Evolutionary conservation across 139 green algal genomes (phyloP), one percentile per base, ranked within the genome.

Genomic region (Ulvella scutata): DNA sequence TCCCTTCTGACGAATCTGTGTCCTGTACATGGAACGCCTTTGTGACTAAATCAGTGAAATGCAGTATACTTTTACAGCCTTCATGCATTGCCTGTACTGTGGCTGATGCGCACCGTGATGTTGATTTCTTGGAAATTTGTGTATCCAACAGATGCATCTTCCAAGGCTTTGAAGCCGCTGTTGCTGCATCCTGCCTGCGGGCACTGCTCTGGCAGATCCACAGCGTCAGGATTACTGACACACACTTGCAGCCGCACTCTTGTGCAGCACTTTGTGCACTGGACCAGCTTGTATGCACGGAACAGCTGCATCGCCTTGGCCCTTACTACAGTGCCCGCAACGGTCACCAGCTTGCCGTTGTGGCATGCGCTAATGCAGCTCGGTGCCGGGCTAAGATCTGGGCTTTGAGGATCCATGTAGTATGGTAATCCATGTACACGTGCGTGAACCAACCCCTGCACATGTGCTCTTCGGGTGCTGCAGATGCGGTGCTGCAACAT

Each of bases 131-230:
- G 88, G 74, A 82, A 83, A 61, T 88, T 83, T 3, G 78, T 85
- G 35, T 77, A 80, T 72, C 80, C 44, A 2, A 81, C 33, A 31
- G 67, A 33, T 21, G 38, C 78, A 3, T 77, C 79, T 21, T 74
- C 51, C 33, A 89, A 74, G 17, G 76, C 76, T 33, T 43, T 80
- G 51, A 95, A 96, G 35, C 81, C 87, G 43, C 28, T 85, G 35
- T 82, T 79, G 0, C 44, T 74, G 77, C 90, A 96, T 10, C n/a
- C 31, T 67, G 51, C n/a, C 0, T 1, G 9, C 4, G 51, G 51
- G 17, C 51, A 67, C 20, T 67, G 13, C 6, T 10, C 9, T 10
- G 51, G 51, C 7, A 26, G 4, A 6, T 26, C 51, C n/a, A 67
- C 31, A 6, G 31, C n/a, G n/a, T 67, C 4, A 13, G 51, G 51